A percentile compares a stretch with the other conserved stretches of the same genome.
Evolutionary conservation across 495 filamentous ascomycete genomes (phyloP).

Genomic region (Trichoderma gamsii): DNA sequence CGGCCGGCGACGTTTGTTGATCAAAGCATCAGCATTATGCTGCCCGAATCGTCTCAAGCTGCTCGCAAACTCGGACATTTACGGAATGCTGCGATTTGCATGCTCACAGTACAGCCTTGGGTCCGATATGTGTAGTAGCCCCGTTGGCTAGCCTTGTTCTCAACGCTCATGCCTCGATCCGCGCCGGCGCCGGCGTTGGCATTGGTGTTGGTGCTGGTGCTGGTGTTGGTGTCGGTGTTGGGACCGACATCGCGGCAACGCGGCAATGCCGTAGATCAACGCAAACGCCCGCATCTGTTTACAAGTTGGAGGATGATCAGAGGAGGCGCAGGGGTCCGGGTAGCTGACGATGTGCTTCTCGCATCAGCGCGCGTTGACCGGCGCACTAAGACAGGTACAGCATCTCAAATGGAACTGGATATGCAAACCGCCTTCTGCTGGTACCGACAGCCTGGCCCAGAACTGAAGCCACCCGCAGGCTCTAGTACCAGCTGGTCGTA

Average conservation of each 20-base stretch:
- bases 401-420: neutral
- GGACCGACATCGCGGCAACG: neutral
- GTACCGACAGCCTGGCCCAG: neutral
- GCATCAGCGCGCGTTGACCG: neutral
- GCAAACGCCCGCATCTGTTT: neutral
- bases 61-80: too few species aligned
- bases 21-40: neutral
- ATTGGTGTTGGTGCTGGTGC: too few species aligned
- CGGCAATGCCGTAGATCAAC: neutral
- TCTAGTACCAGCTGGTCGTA: constrained; percentile 2
- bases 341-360: neutral
- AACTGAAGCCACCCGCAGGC: constrained; percentile 8
- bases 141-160: neutral
- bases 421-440: neutral
- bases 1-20: neutral
- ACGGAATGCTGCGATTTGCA: too few species aligned
- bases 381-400: neutral
- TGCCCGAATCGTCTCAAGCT: neutral
- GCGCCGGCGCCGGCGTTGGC: neutral
- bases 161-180: neutral
- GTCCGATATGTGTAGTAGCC: too few species aligned
- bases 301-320: neutral
- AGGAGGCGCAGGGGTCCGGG: neutral
- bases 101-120: too few species aligned
- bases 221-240: too few species aligned